Base-by-base conservation (phyloP, 208 protist species). In the Trypanosoma mega region DNA sequence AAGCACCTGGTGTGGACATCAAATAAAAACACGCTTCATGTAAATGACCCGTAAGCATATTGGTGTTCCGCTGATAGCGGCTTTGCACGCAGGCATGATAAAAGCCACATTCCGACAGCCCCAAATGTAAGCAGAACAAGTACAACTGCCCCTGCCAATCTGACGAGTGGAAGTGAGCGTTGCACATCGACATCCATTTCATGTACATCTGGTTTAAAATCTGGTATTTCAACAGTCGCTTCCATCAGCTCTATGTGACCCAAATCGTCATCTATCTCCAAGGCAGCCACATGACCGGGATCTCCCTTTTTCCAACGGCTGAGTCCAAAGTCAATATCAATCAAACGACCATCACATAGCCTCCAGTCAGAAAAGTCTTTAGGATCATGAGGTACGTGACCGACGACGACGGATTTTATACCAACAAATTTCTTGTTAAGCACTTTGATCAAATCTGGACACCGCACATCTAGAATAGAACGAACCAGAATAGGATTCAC, bases 261-360 rank as follows among this genome's bases (percentile, higher is more conserved):
- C 49, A 72, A 72, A n/a, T 55, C 48, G 44, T 90, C 81, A 45
- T 92, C 81, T 52, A 93, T 91, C 71, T 92, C 82, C 0, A 96
- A 74, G 24, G 85, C 90, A 11, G 86, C 90, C 24, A 93, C 86
- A 56, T 91, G 83, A 3, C 85, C 89, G 12, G 83, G 85, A 67
- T 91, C 80, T 16, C 87, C 90, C 37, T 91, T 90, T 65, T 93
- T 96, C 87, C 90, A 92, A 12, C 86, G 78, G 52, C 86, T 93
- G 51, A 96, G 66, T 44, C 85, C 86, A 76, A 97, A 93, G 65
- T 97, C 91, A 45, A 97, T 87, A 54, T 85, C 85, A 50, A 92
- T 83, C 20, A 97, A 74, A 6, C 68, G 62, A 18, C 86, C 85
- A 14, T 57, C 68, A 63, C 88, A 97, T 12, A 91, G 68, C 23